Evolutionary conservation across 2,329 filamentous ascomycete species (phyloP).

Genomic region (Coniochaeta sp.): DNA sequence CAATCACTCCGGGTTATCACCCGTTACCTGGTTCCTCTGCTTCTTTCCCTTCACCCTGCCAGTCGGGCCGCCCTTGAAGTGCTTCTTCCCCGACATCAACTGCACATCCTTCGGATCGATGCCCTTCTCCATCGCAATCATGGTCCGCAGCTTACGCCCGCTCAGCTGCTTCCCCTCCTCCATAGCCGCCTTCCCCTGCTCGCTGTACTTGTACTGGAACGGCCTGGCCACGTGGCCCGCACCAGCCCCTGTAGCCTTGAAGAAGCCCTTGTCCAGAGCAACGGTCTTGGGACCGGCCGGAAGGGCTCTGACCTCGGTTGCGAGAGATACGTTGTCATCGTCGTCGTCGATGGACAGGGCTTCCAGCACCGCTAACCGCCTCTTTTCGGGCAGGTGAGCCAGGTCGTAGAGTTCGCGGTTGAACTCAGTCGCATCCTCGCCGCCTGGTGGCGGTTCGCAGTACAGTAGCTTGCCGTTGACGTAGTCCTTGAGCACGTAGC

Average conservation of each 20-base stretch:
- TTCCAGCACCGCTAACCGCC: slow-evolving; percentile 58
- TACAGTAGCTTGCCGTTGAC: slow-evolving; percentile 93
- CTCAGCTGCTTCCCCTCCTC: slow-evolving; percentile 57
- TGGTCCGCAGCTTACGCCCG: slow-evolving; percentile 73
- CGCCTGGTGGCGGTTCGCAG: slow-evolving; percentile 76
- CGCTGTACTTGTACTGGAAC: slow-evolving; percentile 83
- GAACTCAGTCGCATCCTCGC: slow-evolving; percentile 61
- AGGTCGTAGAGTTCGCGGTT: slow-evolving; percentile 86
- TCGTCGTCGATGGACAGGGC: slow-evolving; percentile 29
- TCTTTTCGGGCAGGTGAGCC: slow-evolving; percentile 72
- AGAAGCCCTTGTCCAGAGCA: slow-evolving; percentile 83
- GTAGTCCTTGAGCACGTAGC: slow-evolving; percentile 91
- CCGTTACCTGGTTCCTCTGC: slow-evolving; percentile 26
- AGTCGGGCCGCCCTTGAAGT: slow-evolving; percentile 75
- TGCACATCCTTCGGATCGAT: slow-evolving; percentile 74
- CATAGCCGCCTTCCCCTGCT: slow-evolving; percentile 55
- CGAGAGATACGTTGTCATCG: slow-evolving; percentile 24
- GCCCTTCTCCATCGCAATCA: slow-evolving; percentile 78
- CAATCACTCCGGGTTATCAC: not conserved
- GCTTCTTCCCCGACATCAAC: slow-evolving; percentile 71
- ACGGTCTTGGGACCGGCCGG: slow-evolving; percentile 66
- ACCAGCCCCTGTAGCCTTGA: slow-evolving; percentile 55
- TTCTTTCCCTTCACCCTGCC: slow-evolving; percentile 46
- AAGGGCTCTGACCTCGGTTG: slow-evolving; percentile 41
- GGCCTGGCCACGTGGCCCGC: slow-evolving; percentile 67